Evolutionary conservation across 2,329 filamentous ascomycete species (phyloP).

Genomic region (Neospermospora avenae): DNA sequence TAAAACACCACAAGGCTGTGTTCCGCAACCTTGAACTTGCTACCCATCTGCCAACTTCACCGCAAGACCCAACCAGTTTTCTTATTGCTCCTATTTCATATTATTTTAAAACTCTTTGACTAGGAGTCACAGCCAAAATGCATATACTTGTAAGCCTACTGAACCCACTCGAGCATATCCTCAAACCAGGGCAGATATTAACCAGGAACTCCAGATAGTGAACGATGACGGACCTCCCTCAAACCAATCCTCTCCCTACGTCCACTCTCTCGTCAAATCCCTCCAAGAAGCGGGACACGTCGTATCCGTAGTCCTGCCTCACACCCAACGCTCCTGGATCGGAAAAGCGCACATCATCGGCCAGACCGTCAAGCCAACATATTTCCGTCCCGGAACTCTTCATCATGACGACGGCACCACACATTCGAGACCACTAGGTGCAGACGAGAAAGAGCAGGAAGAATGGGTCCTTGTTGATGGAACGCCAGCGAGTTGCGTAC

Average conservation of each 20-base stretch:
- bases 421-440: constrained; percentile 54
- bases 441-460: constrained; percentile 52
- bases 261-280: constrained; percentile 68
- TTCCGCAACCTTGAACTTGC: not conserved
- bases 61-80: not conserved
- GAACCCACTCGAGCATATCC: not conserved
- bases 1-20: constrained; percentile 9
- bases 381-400: constrained; percentile 69
- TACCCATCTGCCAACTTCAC: not conserved
- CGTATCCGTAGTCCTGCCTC: constrained; percentile 89
- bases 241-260: constrained; percentile 73
- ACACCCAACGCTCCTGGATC: constrained; percentile 95
- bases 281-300: constrained; percentile 74
- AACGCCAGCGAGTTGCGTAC: constrained; percentile 76
- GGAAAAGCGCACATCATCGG: constrained; percentile 97
- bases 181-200: not conserved
- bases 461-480: constrained; percentile 82
- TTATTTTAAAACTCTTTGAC: not conserved
- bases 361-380: constrained; percentile 77
- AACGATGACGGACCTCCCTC: constrained; percentile 84
- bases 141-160: constrained; percentile 47
- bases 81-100: not conserved
- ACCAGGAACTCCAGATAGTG: constrained; percentile 43
- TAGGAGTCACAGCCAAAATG: constrained; percentile 36
- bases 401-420: constrained; percentile 64